These are phyloP conservation scores for Ormosia semicastrata DNA, from an alignment of 306 rosid species.

Conservation along the genomic window DNA sequence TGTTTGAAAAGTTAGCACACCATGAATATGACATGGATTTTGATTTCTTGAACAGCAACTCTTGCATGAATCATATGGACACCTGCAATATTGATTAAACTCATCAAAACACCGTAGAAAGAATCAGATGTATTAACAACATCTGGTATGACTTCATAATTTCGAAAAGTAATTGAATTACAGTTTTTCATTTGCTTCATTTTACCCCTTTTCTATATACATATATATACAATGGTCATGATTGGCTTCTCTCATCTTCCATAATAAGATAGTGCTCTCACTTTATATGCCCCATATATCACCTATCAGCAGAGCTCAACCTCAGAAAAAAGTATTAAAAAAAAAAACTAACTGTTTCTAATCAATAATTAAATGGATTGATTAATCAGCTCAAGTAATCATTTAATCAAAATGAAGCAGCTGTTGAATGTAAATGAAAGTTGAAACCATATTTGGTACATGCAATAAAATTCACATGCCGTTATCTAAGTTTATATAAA, in stretches of 20 bases:
- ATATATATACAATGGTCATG: no score
- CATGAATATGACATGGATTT: constrained; percentile 82
- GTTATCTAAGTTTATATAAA: not conserved
- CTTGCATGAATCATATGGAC: constrained; percentile 77
- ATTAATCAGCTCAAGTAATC: not conserved
- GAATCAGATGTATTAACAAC: not conserved
- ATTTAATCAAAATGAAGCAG: not conserved
- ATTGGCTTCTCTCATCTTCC: no score
- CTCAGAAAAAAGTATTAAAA: not conserved
- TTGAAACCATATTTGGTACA: not conserved
- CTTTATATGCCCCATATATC: not conserved
- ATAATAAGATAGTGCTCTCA: no score
- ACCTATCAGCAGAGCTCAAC: not conserved
- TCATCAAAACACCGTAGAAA: not conserved
- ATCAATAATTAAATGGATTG: not conserved
- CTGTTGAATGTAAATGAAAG: not conserved
- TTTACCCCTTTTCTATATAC: no score
- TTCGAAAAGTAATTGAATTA: not conserved
- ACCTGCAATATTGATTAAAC: constrained; percentile 47
- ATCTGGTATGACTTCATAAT: not conserved
- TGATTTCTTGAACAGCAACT: constrained; percentile 79
- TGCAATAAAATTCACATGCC: not conserved
- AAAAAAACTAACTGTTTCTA: not conserved
- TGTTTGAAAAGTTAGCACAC: constrained; percentile 37
- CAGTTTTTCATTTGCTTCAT: not conserved